These are phyloP conservation scores for Areca catechu DNA, from an alignment of 176 grass and related monocot species.

Conservation along the genomic window DNA sequence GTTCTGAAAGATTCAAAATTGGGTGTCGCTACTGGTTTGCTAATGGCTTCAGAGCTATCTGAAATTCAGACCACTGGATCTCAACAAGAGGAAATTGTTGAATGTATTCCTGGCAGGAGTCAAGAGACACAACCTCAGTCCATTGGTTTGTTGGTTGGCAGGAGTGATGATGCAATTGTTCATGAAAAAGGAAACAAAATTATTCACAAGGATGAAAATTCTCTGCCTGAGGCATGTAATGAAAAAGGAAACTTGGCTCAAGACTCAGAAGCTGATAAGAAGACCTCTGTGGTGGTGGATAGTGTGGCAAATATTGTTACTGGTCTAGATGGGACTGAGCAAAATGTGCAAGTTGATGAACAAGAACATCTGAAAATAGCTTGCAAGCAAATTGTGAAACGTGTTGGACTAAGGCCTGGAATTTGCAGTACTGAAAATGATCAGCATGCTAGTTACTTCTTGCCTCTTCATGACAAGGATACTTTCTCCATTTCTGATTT, in stretches of 20 bases:
- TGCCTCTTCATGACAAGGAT: slow-evolving; percentile 44
- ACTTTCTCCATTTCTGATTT: slow-evolving; percentile 65
- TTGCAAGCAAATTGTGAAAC: background rate
- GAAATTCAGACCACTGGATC: too few relatives aligned
- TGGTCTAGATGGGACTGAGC: background rate
- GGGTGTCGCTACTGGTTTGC: too few relatives aligned
- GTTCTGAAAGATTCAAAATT: too few relatives aligned
- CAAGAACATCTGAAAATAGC: too few relatives aligned
- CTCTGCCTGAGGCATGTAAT: too few relatives aligned
- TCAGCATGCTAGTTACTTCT: slow-evolving; percentile 39
- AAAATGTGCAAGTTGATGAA: background rate
- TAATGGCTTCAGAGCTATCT: too few relatives aligned
- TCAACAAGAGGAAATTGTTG: too few relatives aligned
- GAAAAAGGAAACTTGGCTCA: too few relatives aligned
- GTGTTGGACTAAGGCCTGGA: background rate
- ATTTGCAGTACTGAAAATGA: background rate
- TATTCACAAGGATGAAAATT: too few relatives aligned
- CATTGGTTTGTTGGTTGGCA: background rate
- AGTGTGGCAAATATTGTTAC: background rate
- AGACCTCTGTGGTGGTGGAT: background rate
- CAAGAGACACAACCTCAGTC: too few relatives aligned
- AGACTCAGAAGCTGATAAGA: background rate
- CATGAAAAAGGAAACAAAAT: too few relatives aligned
- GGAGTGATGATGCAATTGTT: background rate
- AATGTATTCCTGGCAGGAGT: too few relatives aligned